Percentiles rank a stretch among this genome's conserved stretches.
These are phyloP conservation scores for Salix dunnii DNA, from an alignment of 345 rosid species.

Conservation along the genomic window DNA sequence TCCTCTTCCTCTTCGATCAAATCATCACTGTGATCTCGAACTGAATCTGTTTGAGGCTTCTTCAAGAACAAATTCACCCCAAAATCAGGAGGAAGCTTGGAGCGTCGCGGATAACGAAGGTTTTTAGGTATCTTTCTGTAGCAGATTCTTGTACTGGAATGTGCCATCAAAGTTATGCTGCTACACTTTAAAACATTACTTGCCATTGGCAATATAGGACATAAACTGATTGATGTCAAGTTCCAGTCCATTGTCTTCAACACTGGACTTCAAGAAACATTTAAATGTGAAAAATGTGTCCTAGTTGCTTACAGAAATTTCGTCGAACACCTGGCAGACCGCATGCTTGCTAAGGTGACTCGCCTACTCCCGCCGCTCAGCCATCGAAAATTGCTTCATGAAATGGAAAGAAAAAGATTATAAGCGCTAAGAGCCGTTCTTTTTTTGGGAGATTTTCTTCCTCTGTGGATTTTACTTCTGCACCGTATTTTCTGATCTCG, in stretches of 20 bases:
- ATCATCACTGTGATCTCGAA: constrained; percentile 13
- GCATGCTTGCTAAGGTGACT: background rate
- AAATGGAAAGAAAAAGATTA: background rate
- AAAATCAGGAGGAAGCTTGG: constrained; percentile 77
- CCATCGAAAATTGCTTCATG: background rate
- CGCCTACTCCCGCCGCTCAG: background rate
- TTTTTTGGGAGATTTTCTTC: background rate
- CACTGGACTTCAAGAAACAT: background rate
- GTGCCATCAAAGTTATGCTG: constrained; percentile 9
- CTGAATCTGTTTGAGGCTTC: constrained; percentile 39
- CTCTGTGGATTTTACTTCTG: background rate
- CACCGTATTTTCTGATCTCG: background rate
- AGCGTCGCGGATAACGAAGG: constrained; percentile 58
- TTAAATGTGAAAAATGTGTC: background rate
- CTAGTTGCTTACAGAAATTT: constrained; percentile 6
- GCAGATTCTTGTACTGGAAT: constrained; percentile 26
- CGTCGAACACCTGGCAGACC: constrained; percentile 17
- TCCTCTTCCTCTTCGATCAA: constrained; percentile 15
- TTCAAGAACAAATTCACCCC: constrained; percentile 76
- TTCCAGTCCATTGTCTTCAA: constrained; percentile 13
- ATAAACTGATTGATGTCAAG: constrained; percentile 2
- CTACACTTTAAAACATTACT: background rate
- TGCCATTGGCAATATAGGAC: background rate
- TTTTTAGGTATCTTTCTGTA: constrained; percentile 55
- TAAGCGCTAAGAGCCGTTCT: background rate